A percentile compares a stretch with the other conserved stretches of the same genome.
These are phyloP conservation scores for Hypoxylon sp. DNA, from an alignment of 2,329 filamentous ascomycete species.

Conservation along the genomic window DNA sequence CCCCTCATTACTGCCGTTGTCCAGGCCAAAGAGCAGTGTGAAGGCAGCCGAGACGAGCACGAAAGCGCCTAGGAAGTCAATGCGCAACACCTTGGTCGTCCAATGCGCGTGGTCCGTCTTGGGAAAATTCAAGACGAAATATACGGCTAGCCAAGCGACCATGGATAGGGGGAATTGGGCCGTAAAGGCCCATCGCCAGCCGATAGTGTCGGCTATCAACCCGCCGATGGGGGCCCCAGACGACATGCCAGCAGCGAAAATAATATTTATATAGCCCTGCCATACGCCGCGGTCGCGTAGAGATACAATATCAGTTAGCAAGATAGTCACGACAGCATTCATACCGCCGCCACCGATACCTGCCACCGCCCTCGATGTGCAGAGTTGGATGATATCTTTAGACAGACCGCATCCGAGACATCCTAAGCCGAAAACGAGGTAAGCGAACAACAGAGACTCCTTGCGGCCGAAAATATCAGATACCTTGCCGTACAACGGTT, in stretches of 20 bases:
- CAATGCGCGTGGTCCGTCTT: conserved; percentile 71
- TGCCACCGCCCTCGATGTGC: conserved; percentile 58
- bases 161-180: conserved; percentile 78
- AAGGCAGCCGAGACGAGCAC: conserved; percentile 76
- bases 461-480: conserved; percentile 66
- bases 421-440: conserved; percentile 64
- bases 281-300: conserved; percentile 63
- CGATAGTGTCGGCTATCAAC: conserved; percentile 49
- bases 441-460: conserved; percentile 56
- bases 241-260: conserved; percentile 55
- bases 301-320: conserved; percentile 66
- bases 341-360: conserved; percentile 58
- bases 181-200: conserved; percentile 74
- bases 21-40: conserved; percentile 77
- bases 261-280: conserved; percentile 56
- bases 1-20: conserved; percentile 79
- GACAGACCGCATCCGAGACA: conserved; percentile 64
- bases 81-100: conserved; percentile 74
- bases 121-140: conserved; percentile 74
- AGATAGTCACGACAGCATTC: conserved; percentile 62
- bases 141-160: conserved; percentile 75
- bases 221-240: conserved; percentile 56
- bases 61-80: conserved; percentile 81
- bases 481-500: conserved; percentile 64
- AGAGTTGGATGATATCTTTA: conserved; percentile 59